Conservation (phyloP, 192 early-diverging fungal genomes). For the Podila epicladia region DNA sequence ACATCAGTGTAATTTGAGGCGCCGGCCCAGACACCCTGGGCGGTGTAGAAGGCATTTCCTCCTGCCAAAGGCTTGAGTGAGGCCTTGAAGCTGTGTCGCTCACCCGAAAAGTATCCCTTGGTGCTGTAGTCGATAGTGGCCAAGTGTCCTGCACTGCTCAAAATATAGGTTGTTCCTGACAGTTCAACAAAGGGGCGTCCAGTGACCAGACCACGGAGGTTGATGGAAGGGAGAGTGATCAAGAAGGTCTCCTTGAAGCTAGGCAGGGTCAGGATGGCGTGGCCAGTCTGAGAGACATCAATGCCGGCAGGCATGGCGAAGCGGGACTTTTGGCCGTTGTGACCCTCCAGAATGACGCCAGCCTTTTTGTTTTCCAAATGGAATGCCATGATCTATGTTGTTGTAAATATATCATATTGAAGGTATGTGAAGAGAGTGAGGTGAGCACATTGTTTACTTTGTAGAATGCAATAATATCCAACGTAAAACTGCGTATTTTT, state of each 20-base stretch:
- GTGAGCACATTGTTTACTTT: not conserved
- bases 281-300: slow-evolving; percentile 76
- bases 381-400: slow-evolving; percentile 46
- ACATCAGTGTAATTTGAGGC: slow-evolving; percentile 66
- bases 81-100: slow-evolving; percentile 81
- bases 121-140: slow-evolving; percentile 77
- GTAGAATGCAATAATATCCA: too few relatives aligned
- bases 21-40: slow-evolving; percentile 75
- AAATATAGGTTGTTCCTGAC: slow-evolving; percentile 42
- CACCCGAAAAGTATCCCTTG: slow-evolving; percentile 83
- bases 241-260: slow-evolving; percentile 73
- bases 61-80: slow-evolving; percentile 50
- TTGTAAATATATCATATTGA: not conserved
- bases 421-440: not conserved
- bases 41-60: slow-evolving; percentile 28
- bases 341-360: slow-evolving; percentile 45
- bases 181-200: slow-evolving; percentile 55
- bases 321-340: slow-evolving; percentile 73
- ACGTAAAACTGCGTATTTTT: not conserved
- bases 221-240: slow-evolving; percentile 77
- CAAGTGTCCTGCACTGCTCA: slow-evolving; percentile 31
- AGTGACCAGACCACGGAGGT: slow-evolving; percentile 77
- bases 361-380: slow-evolving; percentile 51
- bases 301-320: slow-evolving; percentile 82
- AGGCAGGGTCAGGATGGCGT: slow-evolving; percentile 70